Evolutionary conservation across 2,329 filamentous ascomycete genomes (phyloP), one percentile per base, ranked within the genome.

Genomic region (Ceratocystiopsis brevicomis): DNA sequence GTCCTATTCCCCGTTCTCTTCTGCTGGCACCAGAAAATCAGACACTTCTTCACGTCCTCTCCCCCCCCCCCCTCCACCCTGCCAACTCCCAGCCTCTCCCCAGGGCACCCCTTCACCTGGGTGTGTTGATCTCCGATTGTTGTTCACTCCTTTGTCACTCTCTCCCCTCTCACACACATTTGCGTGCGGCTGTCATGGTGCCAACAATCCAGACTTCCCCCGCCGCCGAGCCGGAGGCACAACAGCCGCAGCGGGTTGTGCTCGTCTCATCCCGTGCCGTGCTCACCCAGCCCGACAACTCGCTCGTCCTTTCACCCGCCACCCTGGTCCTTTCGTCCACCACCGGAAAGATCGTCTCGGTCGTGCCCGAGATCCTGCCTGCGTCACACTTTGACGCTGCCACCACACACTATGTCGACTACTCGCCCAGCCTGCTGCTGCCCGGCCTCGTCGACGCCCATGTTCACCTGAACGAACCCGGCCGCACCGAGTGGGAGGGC

Each of bases 401-500:
- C 36, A 77, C 79, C 9, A 67, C 69, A 6, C 67, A 68, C 9
- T 96, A 96, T 60, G 70, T 74, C 51, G 79, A 98, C 65, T 78
- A 94, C 62, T 84, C 81, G 18, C 85, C 88, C 12, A 73, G 79
- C 59, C 70, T 96, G 39, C 67, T 98, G 36, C 69, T 96, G 33
- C 90, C 90, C 0, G 90, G 90, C 17, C 68, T 98, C 30, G 88
- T 98, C 16, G 90, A 98, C 59, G 88, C 90, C 34, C 90, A 98
- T 59, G 90, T 98, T 35, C 90, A 98, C 63, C 74, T 96, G 53
- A 96, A 96, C 56, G 90, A 98, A 63, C 90, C 90, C 0, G 90
- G 90, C 37, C 75, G 90, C 45, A 95, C 88, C 42, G 88, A 95
- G 71, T 96, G 90, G 90, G 90, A 98, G 58, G 90, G 90, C 12